These are phyloP conservation scores for Exophiala mesophila DNA, from an alignment of 2,329 filamentous ascomycete genomes.

Conservation along the genomic window DNA sequence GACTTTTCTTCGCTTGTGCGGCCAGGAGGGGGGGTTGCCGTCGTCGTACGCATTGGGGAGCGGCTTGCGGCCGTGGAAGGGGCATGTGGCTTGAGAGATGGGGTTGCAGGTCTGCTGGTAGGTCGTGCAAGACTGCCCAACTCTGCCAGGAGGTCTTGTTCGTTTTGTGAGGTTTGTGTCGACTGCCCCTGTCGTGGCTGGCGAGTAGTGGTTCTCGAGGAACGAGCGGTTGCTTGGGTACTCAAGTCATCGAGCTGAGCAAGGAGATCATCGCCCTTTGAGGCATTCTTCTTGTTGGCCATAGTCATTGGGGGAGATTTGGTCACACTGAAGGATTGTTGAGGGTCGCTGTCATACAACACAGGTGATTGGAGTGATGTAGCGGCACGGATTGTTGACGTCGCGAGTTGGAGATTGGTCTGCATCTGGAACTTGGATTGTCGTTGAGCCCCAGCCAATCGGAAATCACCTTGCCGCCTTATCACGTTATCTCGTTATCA, in stretches of 20 bases:
- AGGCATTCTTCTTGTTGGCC: conserved; percentile 29
- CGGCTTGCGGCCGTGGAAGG: conserved; percentile 49
- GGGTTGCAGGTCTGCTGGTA: conserved; percentile 72
- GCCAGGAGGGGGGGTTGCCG: conserved; percentile 46
- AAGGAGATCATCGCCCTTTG: conserved; percentile 46
- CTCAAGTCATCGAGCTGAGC: conserved; percentile 47
- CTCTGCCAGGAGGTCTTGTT: conserved; percentile 79
- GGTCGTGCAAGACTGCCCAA: conserved; percentile 74
- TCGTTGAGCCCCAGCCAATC: neutral
- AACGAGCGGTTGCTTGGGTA: conserved; percentile 31
- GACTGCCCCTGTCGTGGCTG: conserved; percentile 22
- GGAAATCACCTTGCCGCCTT: neutral
- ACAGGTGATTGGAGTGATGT: neutral
- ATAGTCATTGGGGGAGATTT: conserved; percentile 24
- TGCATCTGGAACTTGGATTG: neutral
- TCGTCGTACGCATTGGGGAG: conserved; percentile 50
- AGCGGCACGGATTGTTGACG: neutral
- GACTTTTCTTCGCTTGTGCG: conserved; percentile 62
- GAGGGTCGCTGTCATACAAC: neutral
- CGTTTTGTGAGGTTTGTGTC: conserved; percentile 31
- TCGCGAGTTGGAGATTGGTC: neutral
- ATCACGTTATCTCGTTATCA: neutral
- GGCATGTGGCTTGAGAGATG: conserved; percentile 52
- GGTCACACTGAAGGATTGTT: too few species aligned
- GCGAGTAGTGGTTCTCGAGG: conserved; percentile 30